Base-by-base conservation (phyloP, 352 stramenopile genomes). In the Pythium periplocum region DNA sequence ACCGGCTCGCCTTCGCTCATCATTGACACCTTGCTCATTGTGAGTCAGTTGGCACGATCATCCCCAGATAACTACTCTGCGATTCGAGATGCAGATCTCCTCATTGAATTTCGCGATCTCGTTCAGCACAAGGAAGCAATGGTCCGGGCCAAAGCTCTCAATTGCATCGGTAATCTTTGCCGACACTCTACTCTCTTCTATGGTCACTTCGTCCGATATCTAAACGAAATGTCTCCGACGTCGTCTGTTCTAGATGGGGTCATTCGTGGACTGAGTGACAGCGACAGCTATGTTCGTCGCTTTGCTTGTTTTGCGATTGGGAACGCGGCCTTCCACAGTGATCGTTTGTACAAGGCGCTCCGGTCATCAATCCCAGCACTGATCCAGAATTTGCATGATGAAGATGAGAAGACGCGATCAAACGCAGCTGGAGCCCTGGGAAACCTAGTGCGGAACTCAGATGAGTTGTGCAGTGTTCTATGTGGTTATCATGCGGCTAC, bases 231-330 rank as follows among this genome's bases (percentile, higher is more conserved):
- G 17, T 26, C 17, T 26, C 17, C 17, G 17, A 26, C 17, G 0
- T 26, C 17, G 17, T 81, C 72, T 1, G 52, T 96, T 35, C 31
- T 96, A 0, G 62, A 78, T n/a, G 66, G 62, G 31, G 72, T 96
- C 9, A 73, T 96, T 31, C 51, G 45, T 37, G 62, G 71, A 1
- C 71, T 93, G 6, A 64, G 54, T 0, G 87, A 96, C 46, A 36
- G 59, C 0, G 84, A 97, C 59, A 71, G 68, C n/a, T 87, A 89
- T 49, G 87, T 94, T 4, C 73, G 88, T 0, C 94, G 94, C 17
- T 97, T 97, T 44, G 92, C 93, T 3, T 96, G 86, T 71, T 98
- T 98, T 64, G 91, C 89, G n/a, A 80, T 98, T 36, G 93, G 93
- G 36, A 98, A 98, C 54, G 90, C 87, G 11, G 89, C 92, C 6